Percentiles rank a stretch among this genome's conserved stretches.
Evolutionary conservation across 805 yeast species (phyloP).

Genomic region (Nakazawaea wyomingensis): DNA sequence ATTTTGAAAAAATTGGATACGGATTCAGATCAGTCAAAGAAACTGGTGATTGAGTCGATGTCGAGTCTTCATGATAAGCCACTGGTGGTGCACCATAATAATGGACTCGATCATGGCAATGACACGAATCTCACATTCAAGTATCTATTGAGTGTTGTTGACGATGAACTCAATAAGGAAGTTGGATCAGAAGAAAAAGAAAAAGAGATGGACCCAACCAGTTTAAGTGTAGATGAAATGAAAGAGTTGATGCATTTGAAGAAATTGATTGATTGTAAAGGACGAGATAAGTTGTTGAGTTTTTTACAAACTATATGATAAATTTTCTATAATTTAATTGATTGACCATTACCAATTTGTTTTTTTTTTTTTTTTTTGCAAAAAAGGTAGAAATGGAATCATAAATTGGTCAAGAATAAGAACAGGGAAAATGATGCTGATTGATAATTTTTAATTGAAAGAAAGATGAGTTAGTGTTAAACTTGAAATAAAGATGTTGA

Average conservation of each 20-base stretch:
- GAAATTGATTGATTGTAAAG: constrained; percentile 60
- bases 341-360: too few relatives aligned
- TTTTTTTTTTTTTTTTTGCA: too few relatives aligned
- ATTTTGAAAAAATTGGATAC: constrained; percentile 25
- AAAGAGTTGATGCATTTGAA: constrained; percentile 51
- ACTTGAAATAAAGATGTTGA: too few relatives aligned
- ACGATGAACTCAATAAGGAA: constrained; percentile 16
- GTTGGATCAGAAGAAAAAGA: constrained; percentile 13
- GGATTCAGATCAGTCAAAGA: constrained; percentile 23
- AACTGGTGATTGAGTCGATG: constrained; percentile 29
- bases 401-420: too few relatives aligned
- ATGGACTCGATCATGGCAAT: too few relatives aligned
- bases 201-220: neutral
- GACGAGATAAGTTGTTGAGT: constrained; percentile 56
- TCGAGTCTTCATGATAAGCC: constrained; percentile 27
- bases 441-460: too few relatives aligned
- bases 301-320: too few relatives aligned
- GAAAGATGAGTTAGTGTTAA: too few relatives aligned
- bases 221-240: constrained; percentile 32
- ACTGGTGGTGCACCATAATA: constrained; percentile 25
- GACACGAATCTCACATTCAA: constrained; percentile 48
- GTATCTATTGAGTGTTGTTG: constrained; percentile 28
- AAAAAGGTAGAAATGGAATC: too few relatives aligned
- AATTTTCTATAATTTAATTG: too few relatives aligned
- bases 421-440: too few relatives aligned